These are phyloP conservation scores for Linnemannia schmuckeri DNA, from an alignment of 192 early-diverging fungal genomes.

Conservation along the genomic window DNA sequence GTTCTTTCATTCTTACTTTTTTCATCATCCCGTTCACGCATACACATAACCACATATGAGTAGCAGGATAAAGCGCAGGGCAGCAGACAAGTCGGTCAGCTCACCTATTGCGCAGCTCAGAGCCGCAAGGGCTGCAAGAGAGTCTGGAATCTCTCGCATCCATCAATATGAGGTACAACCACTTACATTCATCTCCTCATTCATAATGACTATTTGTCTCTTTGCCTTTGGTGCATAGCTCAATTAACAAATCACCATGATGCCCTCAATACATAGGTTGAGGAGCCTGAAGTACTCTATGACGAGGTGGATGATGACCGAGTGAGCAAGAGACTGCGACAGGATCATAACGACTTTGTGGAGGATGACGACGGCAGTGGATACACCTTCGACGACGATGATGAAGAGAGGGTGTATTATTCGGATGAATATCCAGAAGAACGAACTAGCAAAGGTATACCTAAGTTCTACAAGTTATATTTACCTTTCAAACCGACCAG, in stretches of 20 bases:
- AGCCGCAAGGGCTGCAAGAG: constrained; percentile 24
- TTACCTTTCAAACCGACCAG: neutral
- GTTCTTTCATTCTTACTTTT: neutral
- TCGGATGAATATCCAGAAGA: constrained; percentile 66
- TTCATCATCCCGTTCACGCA: neutral
- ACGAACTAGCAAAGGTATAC: constrained; percentile 34
- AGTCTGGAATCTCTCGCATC: constrained; percentile 39
- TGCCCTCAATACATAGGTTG: constrained; percentile 21
- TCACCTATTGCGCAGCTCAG: constrained; percentile 27
- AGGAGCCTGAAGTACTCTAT: constrained; percentile 61
- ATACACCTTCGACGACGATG: constrained; percentile 68
- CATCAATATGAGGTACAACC: constrained; percentile 45
- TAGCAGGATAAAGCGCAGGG: constrained; percentile 40
- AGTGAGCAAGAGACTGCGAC: constrained; percentile 44
- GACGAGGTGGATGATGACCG: constrained; percentile 76
- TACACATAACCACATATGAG: constrained; percentile 27
- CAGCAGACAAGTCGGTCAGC: constrained; percentile 15
- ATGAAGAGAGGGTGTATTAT: constrained; percentile 61
- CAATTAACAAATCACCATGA: neutral
- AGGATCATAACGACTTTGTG: constrained; percentile 70
- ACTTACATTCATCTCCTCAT: neutral
- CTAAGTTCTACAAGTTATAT: neutral
- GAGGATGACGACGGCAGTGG: constrained; percentile 78
- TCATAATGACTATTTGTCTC: neutral
- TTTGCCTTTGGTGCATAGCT: neutral